phyloP scores from a whole-genome alignment of 805 yeast genomes.

The Starmerella etchellsii region DNA sequence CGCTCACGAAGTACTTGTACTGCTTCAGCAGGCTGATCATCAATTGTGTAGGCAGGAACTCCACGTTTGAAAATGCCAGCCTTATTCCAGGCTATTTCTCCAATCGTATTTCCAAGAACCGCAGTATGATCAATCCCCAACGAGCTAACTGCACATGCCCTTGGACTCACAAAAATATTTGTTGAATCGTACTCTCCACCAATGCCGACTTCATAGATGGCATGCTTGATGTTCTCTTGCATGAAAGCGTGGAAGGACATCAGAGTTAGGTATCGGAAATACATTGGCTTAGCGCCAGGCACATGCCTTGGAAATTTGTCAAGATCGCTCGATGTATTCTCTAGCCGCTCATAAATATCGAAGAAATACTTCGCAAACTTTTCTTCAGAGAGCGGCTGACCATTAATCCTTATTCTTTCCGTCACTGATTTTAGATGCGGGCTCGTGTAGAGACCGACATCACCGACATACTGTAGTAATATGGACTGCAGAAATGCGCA shows the following conservation, averaged over 20 bases:
- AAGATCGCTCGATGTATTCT: constrained; percentile 42
- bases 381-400: constrained; percentile 68
- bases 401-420: constrained; percentile 81
- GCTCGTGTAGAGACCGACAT: constrained; percentile 87
- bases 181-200: constrained; percentile 99
- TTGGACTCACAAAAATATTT: constrained; percentile 65
- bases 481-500: constrained; percentile 88
- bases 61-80: constrained; percentile 76
- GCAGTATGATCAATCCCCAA: constrained; percentile 86
- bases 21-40: constrained; percentile 42
- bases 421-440: constrained; percentile 91
- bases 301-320: constrained; percentile 60
- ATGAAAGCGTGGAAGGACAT: constrained; percentile 83
- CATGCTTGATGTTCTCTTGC: constrained; percentile 81
- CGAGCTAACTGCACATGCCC: constrained; percentile 72
- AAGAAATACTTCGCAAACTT: constrained; percentile 80
- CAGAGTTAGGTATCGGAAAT: constrained; percentile 80
- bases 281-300: constrained; percentile 69
- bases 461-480: constrained; percentile 46
- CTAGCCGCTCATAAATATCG: constrained; percentile 81
- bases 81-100: constrained; percentile 90
- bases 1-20: constrained; percentile 40
- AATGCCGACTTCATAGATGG: constrained; percentile 94
- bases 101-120: constrained; percentile 75
- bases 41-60: constrained; percentile 53